Conservation (phyloP, 306 rosid species). For the Gastrolobium villosum region DNA sequence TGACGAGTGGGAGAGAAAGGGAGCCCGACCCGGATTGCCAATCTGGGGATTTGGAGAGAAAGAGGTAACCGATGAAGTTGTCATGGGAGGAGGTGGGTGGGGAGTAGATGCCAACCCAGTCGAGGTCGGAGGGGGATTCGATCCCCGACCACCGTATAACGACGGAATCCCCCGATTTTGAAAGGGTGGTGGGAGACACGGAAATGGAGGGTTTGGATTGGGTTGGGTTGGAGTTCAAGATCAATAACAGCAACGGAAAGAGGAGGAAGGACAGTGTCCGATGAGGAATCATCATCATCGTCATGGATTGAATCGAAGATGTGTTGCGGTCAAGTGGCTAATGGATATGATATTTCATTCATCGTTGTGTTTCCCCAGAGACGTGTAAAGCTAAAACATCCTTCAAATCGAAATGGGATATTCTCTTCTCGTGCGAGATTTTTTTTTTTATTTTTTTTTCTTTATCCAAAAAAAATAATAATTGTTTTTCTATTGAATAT, state of each 20-base stretch:
- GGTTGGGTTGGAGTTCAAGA: not conserved
- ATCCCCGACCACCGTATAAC: conserved; percentile 73
- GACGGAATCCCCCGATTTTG: conserved; percentile 70
- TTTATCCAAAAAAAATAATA: too few relatives aligned
- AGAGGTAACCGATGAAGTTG: conserved; percentile 78
- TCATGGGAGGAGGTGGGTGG: conserved; percentile 70
- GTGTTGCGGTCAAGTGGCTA: not conserved
- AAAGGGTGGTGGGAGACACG: conserved; percentile 55
- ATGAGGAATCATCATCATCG: not conserved
- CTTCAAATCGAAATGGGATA: too few relatives aligned
- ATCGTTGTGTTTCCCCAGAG: too few relatives aligned
- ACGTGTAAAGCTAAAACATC: too few relatives aligned
- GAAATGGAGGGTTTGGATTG: conserved; percentile 59
- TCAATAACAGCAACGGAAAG: not conserved
- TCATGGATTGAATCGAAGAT: not conserved
- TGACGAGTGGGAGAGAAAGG: conserved; percentile 63
- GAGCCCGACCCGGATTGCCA: conserved; percentile 82
- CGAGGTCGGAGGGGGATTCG: conserved; percentile 72
- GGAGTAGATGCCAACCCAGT: conserved; percentile 87
- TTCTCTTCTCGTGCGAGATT: too few relatives aligned
- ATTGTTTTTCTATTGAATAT: too few relatives aligned
- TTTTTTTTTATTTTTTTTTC: too few relatives aligned
- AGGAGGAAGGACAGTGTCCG: not conserved
- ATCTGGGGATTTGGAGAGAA: conserved; percentile 66
- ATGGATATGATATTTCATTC: too few relatives aligned